Evolutionary conservation across 768 basidiomycete genomes (phyloP).

Genomic region (Pleurotus citrinopileatus): DNA sequence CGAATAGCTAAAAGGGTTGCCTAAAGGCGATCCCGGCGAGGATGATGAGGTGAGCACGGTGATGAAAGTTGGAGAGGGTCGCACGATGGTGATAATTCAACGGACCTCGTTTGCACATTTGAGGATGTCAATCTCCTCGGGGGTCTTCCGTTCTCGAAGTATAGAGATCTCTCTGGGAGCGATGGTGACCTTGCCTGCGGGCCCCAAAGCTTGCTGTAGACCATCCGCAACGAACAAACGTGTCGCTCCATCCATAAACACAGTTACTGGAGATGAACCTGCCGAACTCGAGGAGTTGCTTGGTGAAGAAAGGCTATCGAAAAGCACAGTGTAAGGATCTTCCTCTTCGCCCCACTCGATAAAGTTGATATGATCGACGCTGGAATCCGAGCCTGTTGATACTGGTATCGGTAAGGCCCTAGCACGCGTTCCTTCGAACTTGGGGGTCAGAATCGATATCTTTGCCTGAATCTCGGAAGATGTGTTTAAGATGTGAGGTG

Average conservation of each 20-base stretch:
- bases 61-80: background rate
- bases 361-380: slow-evolving; percentile 46
- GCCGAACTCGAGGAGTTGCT: slow-evolving; percentile 11
- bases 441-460: slow-evolving; percentile 67
- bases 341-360: slow-evolving; percentile 67
- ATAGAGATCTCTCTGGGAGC: slow-evolving; percentile 55
- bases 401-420: slow-evolving; percentile 51
- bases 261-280: slow-evolving; percentile 22
- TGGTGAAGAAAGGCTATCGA: slow-evolving; percentile 19
- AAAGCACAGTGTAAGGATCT: slow-evolving; percentile 55
- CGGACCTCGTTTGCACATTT: slow-evolving; percentile 78
- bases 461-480: slow-evolving; percentile 30
- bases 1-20: slow-evolving; percentile 77
- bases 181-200: slow-evolving; percentile 33
- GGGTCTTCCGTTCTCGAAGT: slow-evolving; percentile 73
- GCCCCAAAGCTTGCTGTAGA: slow-evolving; percentile 40
- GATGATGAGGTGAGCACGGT: background rate
- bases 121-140: slow-evolving; percentile 66
- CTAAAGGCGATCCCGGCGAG: slow-evolving; percentile 32
- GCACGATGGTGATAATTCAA: background rate
- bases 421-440: slow-evolving; percentile 75
- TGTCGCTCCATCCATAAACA: slow-evolving; percentile 61
- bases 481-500: slow-evolving; percentile 29
- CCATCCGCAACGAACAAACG: slow-evolving; percentile 68
- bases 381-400: slow-evolving; percentile 20